Conservation (phyloP, 2,329 filamentous ascomycete genomes). For the Capronia epimyces region DNA sequence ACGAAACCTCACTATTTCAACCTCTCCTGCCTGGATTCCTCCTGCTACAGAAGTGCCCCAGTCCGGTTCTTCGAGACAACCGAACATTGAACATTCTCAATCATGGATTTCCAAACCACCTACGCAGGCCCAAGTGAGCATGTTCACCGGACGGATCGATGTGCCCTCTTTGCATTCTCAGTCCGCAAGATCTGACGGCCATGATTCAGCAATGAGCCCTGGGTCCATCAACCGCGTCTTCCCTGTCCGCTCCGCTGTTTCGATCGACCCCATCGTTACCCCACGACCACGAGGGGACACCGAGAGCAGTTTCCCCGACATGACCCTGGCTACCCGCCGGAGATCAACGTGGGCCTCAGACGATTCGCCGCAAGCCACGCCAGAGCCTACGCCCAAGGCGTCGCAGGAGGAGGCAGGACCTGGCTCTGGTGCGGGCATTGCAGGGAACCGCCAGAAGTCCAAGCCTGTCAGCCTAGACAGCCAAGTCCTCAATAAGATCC, state of each 20-base stretch:
- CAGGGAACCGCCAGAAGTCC: neutral
- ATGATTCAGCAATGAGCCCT: constrained; percentile 26
- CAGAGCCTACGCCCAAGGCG: neutral
- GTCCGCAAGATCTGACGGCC: constrained; percentile 10
- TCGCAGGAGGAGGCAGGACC: neutral
- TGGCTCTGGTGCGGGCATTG: neutral
- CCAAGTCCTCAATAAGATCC: constrained; percentile 11
- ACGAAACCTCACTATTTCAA: neutral
- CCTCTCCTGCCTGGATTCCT: neutral
- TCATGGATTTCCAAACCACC: constrained; percentile 16
- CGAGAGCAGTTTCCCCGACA: constrained; percentile 17
- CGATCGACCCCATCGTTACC: constrained; percentile 55
- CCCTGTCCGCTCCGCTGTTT: constrained; percentile 74
- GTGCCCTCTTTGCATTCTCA: constrained; percentile 4
- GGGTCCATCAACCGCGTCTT: constrained; percentile 59
- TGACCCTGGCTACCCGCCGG: constrained; percentile 3
- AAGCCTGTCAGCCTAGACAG: constrained; percentile 4
- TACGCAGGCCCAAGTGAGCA: constrained; percentile 21
- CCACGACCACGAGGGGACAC: constrained; percentile 14
- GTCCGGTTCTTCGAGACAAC: neutral
- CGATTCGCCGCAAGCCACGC: neutral
- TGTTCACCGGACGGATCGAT: constrained; percentile 22
- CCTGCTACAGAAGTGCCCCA: neutral
- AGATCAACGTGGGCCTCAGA: neutral
- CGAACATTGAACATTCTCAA: constrained; percentile 5